Evolutionary conservation across 139 green algal species (phyloP), one percentile per base, ranked within the genome.

Genomic region (Desmodesmus armatus): DNA sequence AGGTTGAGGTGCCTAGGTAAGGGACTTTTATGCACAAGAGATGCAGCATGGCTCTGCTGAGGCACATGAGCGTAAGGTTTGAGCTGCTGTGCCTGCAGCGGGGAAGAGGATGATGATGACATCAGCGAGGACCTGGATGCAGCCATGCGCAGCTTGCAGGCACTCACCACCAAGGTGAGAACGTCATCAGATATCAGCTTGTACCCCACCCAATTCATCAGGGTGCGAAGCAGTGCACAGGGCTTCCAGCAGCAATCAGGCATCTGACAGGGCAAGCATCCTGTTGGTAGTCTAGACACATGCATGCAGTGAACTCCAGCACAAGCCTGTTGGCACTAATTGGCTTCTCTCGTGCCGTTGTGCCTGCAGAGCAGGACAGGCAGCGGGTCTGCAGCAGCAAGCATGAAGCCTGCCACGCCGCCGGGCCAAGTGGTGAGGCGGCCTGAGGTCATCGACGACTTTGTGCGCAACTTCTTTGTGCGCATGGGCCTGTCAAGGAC

Each of bases 391-490:
- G n/a, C 66, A 55, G 70, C 70, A 35, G 70, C 70, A 29, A n/a
- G 37, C n/a, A 29, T 44, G 3, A 76, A 76, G 66, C 66, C 80
- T 51, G 51, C 39, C 9, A 43, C 80, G 51, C 49, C 47, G 5
- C 80, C 82, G 25, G 82, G 82, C 31, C 47, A 69, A 25, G 85
- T 91, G 40, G 27, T 62, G 29, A 58, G 87, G 53, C 75, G 78
- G 71, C 90, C 92, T 19, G 93, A 98, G 84, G 92, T 98, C 33
- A 90, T 97, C 23, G 95, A 98, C 78, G 95, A 98, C 85, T 97
- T 97, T 83, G 88, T 98, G 19, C 87, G 80, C 21, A 98, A 98
- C 86, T 98, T 97, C 74, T 95, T 94, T 43, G 92, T 96, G 7
- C 94, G 93, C 67, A 94, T 94, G 90, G 89, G 89, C 4, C 86